Percentiles rank a stretch among this genome's conserved stretches.
phyloP scores from a whole-genome alignment of 805 yeast genomes.

The Yamadazyma olivae region DNA sequence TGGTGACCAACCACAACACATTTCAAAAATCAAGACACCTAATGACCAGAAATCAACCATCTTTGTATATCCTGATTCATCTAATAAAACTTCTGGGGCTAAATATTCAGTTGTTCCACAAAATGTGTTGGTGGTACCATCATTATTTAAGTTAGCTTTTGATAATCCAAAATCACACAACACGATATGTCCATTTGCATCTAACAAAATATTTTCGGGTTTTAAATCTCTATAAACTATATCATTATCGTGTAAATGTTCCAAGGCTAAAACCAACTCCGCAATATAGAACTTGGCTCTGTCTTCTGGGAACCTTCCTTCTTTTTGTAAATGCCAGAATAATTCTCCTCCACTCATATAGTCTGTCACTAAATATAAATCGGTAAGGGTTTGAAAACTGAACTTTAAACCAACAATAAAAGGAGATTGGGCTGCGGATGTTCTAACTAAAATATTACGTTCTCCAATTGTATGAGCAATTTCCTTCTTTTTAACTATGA shows the following conservation, averaged over 20 bases:
- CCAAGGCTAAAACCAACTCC: conserved; percentile 87
- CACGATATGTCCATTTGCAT: conserved; percentile 97
- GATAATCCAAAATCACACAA: conserved; percentile 96
- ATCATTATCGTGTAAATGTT: conserved; percentile 92
- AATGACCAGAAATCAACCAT: conserved; percentile 99
- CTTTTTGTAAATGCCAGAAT: conserved; percentile 95
- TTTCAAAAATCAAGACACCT: conserved; percentile 94
- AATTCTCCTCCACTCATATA: conserved; percentile 98
- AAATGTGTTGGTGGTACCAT: conserved; percentile 92
- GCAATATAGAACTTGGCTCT: conserved; percentile 97
- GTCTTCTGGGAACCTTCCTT: conserved; percentile 89
- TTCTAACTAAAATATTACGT: conserved; percentile 88
- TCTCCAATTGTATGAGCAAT: conserved; percentile 98
- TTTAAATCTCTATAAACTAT: conserved; percentile 95
- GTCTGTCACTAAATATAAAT: conserved; percentile 90
- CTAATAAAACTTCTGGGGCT: conserved; percentile 94
- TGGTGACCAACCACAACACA: conserved; percentile 99
- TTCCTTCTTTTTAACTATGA: conserved; percentile 94
- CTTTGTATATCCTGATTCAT: conserved; percentile 94
- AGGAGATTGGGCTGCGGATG: conserved; percentile 84
- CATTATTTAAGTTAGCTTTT: conserved; percentile 82
- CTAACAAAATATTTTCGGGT: conserved; percentile 93
- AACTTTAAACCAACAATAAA: conserved; percentile 95
- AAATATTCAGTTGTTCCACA: conserved; percentile 98
- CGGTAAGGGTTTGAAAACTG: conserved; percentile 93